Evolutionary conservation across 106 monocot species (phyloP), one percentile per base, ranked within the genome.

Genomic region (Dendrobium huoshanense): DNA sequence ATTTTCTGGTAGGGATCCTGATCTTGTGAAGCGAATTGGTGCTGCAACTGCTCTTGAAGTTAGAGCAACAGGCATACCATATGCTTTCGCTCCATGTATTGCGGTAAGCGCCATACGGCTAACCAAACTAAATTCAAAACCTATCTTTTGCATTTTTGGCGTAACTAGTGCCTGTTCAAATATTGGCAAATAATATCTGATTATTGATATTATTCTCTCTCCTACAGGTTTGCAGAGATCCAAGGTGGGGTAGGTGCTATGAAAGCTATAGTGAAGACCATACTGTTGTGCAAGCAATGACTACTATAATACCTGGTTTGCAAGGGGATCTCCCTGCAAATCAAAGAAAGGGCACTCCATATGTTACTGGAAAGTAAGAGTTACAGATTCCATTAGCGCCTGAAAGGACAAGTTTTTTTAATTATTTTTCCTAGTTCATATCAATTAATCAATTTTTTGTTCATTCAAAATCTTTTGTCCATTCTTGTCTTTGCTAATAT

Each of bases 41-140:
- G 89, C 84, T 9, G 94, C 91, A 51, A 94, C 94, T 41, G 94
- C 94, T 29, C 91, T 94, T 29, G 94, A 94, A 83, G 91, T 91
- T n/a, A 79, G 94, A 76, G 91, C 94, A 64, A 94, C 91, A 2
- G 94, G 91, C 51, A 91, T 94, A 77, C 83, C 82, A 22, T 94
- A 92, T 67, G 85, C 85, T 20, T 94, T 94, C 81, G 91, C 94
- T 41, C 94, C 94, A 49, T 91, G 91, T 78, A 82, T 94, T 19
- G 91, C 94, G 80, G 94, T 94, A 91, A 70, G 44, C 42, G 13
- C 19, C 2, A n/a, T 13, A 48, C 22, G 17, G 4, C 20, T 7
- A 15, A 22, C 17, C 11, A 49, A 48, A 76, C 45, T 48, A 45
- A 76, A 25, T 49, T 76, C 4, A 27, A 47, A 76, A 27, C 29